Base-by-base conservation (phyloP, 257 asterid genomes). In the Apocynum venetum region DNA sequence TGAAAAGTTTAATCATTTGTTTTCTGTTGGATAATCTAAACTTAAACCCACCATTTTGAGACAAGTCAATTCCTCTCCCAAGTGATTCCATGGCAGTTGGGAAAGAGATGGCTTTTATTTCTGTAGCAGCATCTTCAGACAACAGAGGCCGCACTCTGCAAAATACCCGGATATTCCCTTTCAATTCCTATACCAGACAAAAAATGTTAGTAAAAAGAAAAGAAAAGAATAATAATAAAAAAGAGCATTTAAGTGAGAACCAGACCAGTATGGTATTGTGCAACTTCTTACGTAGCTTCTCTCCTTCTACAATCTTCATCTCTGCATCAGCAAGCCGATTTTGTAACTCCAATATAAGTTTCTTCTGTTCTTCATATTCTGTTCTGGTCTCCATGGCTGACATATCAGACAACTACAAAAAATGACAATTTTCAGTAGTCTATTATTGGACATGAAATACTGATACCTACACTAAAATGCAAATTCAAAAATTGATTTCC, bases 241-340 rank as follows among this genome's bases (percentile, higher is more conserved):
- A n/a, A 72, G 46, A 46, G 64, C 77, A 77, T 66, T 25, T 35
- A 25, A 59, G 65, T 13, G 52, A 75, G 84, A 80, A 41, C 8
- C 49, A 77, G 86, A 93, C 99, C 95, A 96, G 82, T 70, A 96
- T 96, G 3, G 99, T 93, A 85, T 96, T 96, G 65, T 96, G 99
- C 71, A 93, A 79, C 83, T 93, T 93, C 77, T 93, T 96, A 11
- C 99, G 92, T n/a, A 89, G 88, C 72, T 87, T 84, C 82, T 92
- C 98, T 77, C 98, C 98, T 83, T 93, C 99, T 7, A 89, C 80
- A 75, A 93, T 87, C 72, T 93, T 93, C 36, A 65, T 61, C 72
- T 96, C 99, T 20, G 99, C 96, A 44, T 92, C 97, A 60, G 89
- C 90, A 35, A 96, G 88, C 17, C 96, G 97, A 74, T 41, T 85